Conservation (phyloP, 345 rosid genomes). For the Conringia planisiliqua region DNA sequence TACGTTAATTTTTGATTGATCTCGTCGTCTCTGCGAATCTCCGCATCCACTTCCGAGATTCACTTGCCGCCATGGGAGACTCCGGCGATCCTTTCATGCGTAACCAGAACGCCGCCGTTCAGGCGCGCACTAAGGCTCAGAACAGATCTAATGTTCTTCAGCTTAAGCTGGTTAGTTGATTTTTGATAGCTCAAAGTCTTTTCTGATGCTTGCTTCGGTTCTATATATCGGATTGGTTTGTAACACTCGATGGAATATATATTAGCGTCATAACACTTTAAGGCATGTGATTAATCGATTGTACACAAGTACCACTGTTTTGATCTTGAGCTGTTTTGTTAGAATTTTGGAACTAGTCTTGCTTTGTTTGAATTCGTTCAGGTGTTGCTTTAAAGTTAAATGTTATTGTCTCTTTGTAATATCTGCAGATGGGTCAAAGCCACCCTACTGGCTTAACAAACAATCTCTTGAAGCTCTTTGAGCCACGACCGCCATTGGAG, state of each 20-base stretch:
- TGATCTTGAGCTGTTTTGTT: not conserved
- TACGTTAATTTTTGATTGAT: not conserved
- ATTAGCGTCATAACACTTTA: too few species aligned
- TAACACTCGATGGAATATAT: too few species aligned
- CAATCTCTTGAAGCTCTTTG: slow-evolving; percentile 82
- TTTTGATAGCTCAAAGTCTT: too few species aligned
- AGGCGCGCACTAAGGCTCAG: slow-evolving; percentile 77
- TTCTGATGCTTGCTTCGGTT: not conserved
- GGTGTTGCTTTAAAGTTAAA: not conserved
- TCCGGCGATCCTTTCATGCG: slow-evolving; percentile 80
- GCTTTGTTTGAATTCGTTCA: not conserved
- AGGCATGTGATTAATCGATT: too few species aligned
- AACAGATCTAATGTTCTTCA: slow-evolving; percentile 91
- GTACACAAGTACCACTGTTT: not conserved
- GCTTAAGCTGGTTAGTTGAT: slow-evolving; percentile 67
- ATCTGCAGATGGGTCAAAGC: slow-evolving; percentile 83
- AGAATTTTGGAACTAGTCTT: not conserved
- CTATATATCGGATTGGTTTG: not conserved
- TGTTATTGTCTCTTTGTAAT: not conserved
- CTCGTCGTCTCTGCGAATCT: not conserved
- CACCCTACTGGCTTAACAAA: slow-evolving; percentile 90
- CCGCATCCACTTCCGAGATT: slow-evolving; percentile 1
- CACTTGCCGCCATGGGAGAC: slow-evolving; percentile 57
- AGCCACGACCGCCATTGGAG: slow-evolving; percentile 84
- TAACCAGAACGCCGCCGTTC: slow-evolving; percentile 77